Evolutionary conservation across 1,284 basidiomycete genomes (phyloP).

Genomic region (Tilletiopsis washingtonensis): DNA sequence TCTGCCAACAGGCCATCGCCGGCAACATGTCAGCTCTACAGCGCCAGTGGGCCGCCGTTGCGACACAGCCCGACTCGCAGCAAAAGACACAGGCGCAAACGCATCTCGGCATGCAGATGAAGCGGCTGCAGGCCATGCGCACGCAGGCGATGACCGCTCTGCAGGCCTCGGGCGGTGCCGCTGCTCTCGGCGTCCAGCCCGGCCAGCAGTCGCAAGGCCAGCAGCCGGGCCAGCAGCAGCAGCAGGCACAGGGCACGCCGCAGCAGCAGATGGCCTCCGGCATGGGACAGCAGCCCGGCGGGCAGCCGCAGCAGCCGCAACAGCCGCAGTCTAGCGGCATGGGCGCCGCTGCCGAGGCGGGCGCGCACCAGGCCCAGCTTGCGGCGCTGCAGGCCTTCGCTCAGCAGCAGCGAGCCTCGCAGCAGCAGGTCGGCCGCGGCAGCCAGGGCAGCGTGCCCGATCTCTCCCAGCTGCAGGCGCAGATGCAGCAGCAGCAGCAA

Average conservation of each 20-base stretch:
- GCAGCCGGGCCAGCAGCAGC: no score
- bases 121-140: background rate
- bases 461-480: no score
- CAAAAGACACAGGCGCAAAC: background rate
- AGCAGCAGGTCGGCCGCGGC: constrained; percentile 1
- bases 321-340: constrained; percentile 3
- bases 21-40: background rate
- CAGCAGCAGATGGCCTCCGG: constrained; percentile 7
- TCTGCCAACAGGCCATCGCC: background rate
- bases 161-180: background rate
- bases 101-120: background rate
- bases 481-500: constrained; percentile 2
- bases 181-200: no score
- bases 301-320: constrained; percentile 5
- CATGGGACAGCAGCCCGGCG: constrained; percentile 1
- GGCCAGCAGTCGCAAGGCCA: no score
- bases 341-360: constrained; percentile 1
- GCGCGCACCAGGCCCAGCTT: constrained; percentile 10
- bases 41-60: background rate
- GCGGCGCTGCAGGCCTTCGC: constrained; percentile 11
- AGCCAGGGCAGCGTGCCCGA: no score
- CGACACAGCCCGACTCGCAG: background rate
- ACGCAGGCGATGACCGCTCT: background rate
- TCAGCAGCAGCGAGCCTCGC: constrained; percentile 5
- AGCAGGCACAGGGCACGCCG: background rate